Base-by-base conservation (phyloP, 768 basidiomycete species). In the Tricholoma matsutake region DNA sequence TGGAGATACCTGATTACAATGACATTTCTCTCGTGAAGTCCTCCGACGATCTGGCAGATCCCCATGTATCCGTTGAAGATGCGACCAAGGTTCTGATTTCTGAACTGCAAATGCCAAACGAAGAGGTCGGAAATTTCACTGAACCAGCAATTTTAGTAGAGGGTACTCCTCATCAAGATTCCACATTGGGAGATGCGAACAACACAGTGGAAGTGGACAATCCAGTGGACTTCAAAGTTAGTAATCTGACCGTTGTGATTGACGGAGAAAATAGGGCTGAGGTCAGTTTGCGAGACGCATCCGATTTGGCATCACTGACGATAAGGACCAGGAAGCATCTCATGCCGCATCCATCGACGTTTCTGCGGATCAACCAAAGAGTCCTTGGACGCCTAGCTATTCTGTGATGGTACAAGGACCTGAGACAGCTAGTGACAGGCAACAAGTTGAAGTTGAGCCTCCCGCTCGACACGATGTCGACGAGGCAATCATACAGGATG, bases 301-400 rank as follows among this genome's bases (percentile, higher is more conserved):
- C 28, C 16, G 18, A 32, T 51, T 31, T n/a, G n/a, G 8, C 31
- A 11, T 32, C n/a, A 6, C 51, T 53, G 29, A 53, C 6, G 28
- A n/a, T n/a, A n/a, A 32, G 8, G 7, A 32, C 29, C 13, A 53
- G 13, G 28, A 57, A 22, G 34, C 10, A 34, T 31, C 32, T 18
- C 18, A 41, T 4, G 8, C 31, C 32, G 16, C 56, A 43, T 32
- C 56, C 52, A 6, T 52, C 14, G 35, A 61, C 18, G 28, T 32
- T 56, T 8, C 11, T 16, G 37, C 22, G 20, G 62, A 62, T 3
- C 54, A 34, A 45, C 61, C 61, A 3, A 63, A 63, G 54, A 61
- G 55, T 16, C 62, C 64, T 54, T 64, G 65, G 62, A 65, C 64
- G 31, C 59, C 64, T 0, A 69, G 68, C 49, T 66, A 69, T 45